Conservation (phyloP, 2,329 filamentous ascomycete genomes). For the Hymenotorrendiella dingleyae region DNA sequence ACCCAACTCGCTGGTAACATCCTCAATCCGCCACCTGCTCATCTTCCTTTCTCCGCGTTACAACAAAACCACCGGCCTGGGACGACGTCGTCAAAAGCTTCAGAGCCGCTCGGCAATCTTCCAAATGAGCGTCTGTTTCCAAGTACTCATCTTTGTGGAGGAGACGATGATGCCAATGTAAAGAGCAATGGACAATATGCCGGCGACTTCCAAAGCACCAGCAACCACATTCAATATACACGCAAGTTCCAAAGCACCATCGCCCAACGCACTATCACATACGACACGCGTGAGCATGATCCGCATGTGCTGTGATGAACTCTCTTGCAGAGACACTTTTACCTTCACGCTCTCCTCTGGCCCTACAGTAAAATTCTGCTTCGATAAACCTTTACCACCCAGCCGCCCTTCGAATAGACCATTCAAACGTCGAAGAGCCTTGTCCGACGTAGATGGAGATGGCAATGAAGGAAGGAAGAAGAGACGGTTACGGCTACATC, state of each 20-base stretch:
- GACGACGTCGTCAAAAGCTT: neutral
- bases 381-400: slow-evolving; percentile 27
- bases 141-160: slow-evolving; percentile 29
- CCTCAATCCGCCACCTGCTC: neutral
- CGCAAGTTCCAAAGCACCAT: too few species aligned
- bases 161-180: slow-evolving; percentile 29
- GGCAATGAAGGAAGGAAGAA: slow-evolving; percentile 48
- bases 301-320: slow-evolving; percentile 20
- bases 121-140: slow-evolving; percentile 29
- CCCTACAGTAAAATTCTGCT: slow-evolving; percentile 31
- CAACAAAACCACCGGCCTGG: neutral
- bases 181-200: slow-evolving; percentile 5
- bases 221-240: too few species aligned
- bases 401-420: slow-evolving; percentile 15
- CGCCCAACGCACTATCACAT: neutral
- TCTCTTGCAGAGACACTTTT: slow-evolving; percentile 26
- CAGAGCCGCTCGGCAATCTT: neutral
- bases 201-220: neutral
- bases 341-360: slow-evolving; percentile 32
- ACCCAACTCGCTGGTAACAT: neutral
- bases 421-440: slow-evolving; percentile 29
- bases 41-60: neutral
- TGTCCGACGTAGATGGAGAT: slow-evolving; percentile 31
- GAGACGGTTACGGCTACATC: slow-evolving; percentile 53
- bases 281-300: slow-evolving; percentile 28